phyloP scores from a whole-genome alignment of 495 filamentous ascomycete genomes.

The Immersiella caudata region DNA sequence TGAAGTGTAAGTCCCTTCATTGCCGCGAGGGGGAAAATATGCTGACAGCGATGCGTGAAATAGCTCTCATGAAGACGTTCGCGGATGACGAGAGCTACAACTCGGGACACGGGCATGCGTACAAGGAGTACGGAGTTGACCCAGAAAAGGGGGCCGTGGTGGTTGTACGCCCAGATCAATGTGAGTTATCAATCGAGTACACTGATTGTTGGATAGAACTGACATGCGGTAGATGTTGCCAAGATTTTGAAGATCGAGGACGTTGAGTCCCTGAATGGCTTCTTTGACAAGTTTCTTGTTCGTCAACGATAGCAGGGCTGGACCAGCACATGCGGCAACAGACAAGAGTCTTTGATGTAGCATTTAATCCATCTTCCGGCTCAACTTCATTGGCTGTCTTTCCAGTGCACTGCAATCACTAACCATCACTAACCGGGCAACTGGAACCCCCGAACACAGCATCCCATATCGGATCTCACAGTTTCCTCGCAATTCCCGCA shows the following conservation, averaged over 20 bases:
- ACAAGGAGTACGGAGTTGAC: constrained; percentile 62
- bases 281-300: constrained; percentile 30
- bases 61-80: constrained; percentile 65
- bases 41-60: constrained; percentile 2
- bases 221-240: constrained; percentile 29
- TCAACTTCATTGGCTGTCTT: too few species aligned
- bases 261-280: constrained; percentile 21
- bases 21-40: not conserved
- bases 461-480: too few species aligned
- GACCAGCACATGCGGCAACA: too few species aligned
- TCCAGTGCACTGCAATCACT: too few species aligned
- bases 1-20: constrained; percentile 50
- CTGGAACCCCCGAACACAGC: too few species aligned
- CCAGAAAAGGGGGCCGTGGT: constrained; percentile 57
- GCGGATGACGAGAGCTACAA: constrained; percentile 71
- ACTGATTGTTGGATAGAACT: not conserved
- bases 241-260: constrained; percentile 31
- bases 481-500: too few species aligned
- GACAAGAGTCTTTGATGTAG: too few species aligned
- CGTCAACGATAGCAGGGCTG: not conserved
- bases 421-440: too few species aligned
- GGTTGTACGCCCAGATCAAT: constrained; percentile 70
- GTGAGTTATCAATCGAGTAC: constrained; percentile 43
- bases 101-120: constrained; percentile 64
- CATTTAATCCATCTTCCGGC: too few species aligned